Percentiles rank a stretch among this genome's conserved stretches.
These are phyloP conservation scores for Vigna nakashimae DNA, from an alignment of 306 rosid species.

Conservation along the genomic window DNA sequence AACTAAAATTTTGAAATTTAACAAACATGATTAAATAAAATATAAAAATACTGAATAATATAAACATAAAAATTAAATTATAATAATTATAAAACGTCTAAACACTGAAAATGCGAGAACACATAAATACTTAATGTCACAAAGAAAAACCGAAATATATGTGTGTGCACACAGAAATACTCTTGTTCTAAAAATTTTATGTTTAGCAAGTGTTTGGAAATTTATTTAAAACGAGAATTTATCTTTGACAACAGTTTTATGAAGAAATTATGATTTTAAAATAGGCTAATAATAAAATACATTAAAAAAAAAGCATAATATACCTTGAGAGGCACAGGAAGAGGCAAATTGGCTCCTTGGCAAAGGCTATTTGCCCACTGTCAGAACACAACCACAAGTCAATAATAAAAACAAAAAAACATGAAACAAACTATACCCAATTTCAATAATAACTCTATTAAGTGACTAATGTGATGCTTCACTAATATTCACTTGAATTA, in stretches of 20 bases:
- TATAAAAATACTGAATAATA: too few species aligned
- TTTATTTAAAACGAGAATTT: neutral
- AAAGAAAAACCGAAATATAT: neutral
- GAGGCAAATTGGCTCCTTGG: conserved; percentile 95
- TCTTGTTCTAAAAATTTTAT: neutral
- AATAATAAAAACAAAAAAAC: neutral
- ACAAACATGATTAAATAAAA: too few species aligned
- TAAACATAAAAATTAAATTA: too few species aligned
- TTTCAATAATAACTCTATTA: neutral
- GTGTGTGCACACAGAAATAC: neutral
- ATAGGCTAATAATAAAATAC: neutral
- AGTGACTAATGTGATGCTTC: neutral
- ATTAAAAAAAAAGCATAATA: conserved; percentile 2
- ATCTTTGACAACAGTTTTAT: neutral
- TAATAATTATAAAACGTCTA: too few species aligned
- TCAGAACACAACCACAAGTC: conserved; percentile 33
- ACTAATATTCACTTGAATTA: neutral
- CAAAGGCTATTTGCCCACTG: conserved; percentile 96
- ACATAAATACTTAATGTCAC: too few species aligned
- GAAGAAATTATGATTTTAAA: neutral
- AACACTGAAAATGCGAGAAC: too few species aligned
- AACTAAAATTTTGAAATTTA: too few species aligned
- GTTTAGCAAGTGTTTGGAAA: neutral
- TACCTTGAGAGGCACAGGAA: conserved; percentile 87
- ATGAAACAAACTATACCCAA: neutral